Evolutionary conservation across 306 rosid genomes (phyloP).

Genomic region (Trifolium fragiferum): DNA sequence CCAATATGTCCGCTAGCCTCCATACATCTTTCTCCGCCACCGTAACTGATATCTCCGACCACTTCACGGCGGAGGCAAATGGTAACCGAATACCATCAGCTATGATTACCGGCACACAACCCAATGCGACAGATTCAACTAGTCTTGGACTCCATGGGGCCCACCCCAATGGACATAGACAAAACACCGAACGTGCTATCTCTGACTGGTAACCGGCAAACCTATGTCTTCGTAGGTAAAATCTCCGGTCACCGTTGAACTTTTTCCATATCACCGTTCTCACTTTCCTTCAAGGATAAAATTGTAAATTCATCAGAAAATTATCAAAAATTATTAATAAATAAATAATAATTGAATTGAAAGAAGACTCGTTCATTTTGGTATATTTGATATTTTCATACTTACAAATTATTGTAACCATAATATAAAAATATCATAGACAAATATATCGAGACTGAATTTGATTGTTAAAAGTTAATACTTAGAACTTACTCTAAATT

Average conservation of each 20-base stretch:
- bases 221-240: conserved; percentile 69
- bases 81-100: conserved; percentile 88
- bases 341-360: no score
- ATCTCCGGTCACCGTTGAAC: conserved; percentile 70
- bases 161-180: conserved; percentile 94
- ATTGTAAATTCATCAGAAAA: not conserved
- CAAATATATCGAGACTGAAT: no score
- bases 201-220: conserved; percentile 91
- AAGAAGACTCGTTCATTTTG: no score
- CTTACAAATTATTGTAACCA: no score
- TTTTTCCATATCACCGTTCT: conserved; percentile 80
- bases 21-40: conserved; percentile 85
- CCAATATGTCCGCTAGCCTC: conserved; percentile 60
- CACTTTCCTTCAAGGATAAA: conserved; percentile 65
- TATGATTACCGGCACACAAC: conserved; percentile 89
- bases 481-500: no score
- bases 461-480: no score
- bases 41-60: conserved; percentile 80
- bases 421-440: no score
- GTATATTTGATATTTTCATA: no score
- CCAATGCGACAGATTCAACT: conserved; percentile 81
- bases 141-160: conserved; percentile 99
- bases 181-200: conserved; percentile 77
- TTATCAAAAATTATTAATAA: not conserved
- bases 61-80: conserved; percentile 58